These are phyloP conservation scores for Colletotrichum australisinense DNA, from an alignment of 2,329 filamentous ascomycete genomes.

Conservation along the genomic window DNA sequence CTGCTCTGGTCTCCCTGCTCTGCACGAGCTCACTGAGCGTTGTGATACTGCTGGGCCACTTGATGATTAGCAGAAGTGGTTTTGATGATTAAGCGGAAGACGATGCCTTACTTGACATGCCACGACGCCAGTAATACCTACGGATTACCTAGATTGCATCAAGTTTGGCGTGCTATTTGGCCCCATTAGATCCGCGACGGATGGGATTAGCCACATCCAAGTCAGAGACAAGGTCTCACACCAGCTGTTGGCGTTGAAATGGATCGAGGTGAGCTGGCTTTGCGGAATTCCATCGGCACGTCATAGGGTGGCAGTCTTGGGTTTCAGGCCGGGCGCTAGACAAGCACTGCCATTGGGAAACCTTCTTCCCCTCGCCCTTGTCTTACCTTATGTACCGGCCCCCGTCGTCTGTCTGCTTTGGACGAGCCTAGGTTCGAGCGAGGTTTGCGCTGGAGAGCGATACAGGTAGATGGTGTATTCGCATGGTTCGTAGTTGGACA, in stretches of 20 bases:
- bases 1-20: not conserved
- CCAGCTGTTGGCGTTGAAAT: constrained; percentile 4
- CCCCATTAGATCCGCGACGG: not conserved
- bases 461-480: not conserved
- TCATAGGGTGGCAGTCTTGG: constrained; percentile 26
- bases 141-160: not conserved
- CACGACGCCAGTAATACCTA: no score
- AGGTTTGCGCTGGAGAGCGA: not conserved
- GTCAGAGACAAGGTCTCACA: constrained; percentile 18
- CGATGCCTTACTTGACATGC: not conserved
- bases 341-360: constrained; percentile 5
- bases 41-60: not conserved
- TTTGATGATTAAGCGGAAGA: not conserved
- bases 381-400: not conserved
- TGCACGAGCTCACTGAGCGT: not conserved
- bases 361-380: not conserved
- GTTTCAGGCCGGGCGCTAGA: constrained; percentile 30
- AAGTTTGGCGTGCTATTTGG: not conserved
- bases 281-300: constrained; percentile 19
- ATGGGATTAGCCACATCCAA: constrained; percentile 5
- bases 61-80: not conserved
- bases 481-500: not conserved
- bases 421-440: not conserved
- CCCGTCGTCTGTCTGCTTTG: not conserved
- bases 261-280: not conserved